Percentiles rank a stretch among this genome's conserved stretches.
Conservation (phyloP, 768 basidiomycete genomes). For the Termitomyces sp. region DNA sequence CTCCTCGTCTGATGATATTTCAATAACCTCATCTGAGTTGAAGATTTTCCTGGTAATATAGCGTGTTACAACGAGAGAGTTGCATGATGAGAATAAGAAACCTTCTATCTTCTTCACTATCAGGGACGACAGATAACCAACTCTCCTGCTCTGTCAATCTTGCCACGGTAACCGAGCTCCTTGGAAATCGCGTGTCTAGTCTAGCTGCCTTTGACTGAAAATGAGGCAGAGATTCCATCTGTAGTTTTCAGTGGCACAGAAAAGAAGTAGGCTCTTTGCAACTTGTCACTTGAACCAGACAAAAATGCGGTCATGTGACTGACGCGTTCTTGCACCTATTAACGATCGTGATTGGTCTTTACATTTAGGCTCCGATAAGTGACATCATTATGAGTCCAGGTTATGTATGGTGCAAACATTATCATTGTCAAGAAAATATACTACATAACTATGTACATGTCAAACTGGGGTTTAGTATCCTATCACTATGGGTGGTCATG, state of each 20-base stretch:
- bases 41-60: conserved; percentile 1
- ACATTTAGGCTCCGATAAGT: background rate
- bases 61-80: background rate
- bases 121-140: conserved; percentile 28
- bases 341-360: background rate
- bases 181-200: background rate
- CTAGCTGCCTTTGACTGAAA: background rate
- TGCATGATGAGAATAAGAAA: background rate
- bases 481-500: no score
- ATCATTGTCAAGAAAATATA: no score
- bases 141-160: background rate
- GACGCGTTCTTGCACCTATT: conserved; percentile 3
- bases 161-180: background rate
- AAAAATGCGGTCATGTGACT: conserved; percentile 3
- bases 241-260: background rate
- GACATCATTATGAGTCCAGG: background rate
- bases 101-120: conserved; percentile 47
- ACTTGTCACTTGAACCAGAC: no score
- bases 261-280: background rate
- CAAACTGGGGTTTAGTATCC: no score
- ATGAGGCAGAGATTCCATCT: background rate
- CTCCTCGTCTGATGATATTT: conserved; percentile 51
- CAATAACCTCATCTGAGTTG: conserved; percentile 36
- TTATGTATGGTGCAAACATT: no score
- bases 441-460: no score